Conservation (phyloP, 1,284 basidiomycete species). For the Sphaerobolus stellatus region DNA sequence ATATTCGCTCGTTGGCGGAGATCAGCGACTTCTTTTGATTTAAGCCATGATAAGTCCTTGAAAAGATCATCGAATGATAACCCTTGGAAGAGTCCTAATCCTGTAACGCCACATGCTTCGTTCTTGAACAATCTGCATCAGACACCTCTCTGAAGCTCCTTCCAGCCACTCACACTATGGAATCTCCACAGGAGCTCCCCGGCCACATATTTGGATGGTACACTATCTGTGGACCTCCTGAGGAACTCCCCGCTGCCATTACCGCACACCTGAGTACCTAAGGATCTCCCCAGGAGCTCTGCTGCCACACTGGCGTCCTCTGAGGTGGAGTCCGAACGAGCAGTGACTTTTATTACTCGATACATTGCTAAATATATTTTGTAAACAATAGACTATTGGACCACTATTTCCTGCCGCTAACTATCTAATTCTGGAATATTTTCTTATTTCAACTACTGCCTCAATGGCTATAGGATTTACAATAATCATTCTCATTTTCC, state of each 20-base stretch:
- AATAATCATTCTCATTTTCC: constrained; percentile 65
- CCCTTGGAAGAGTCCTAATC: background rate
- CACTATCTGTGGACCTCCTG: no score
- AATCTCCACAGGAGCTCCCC: no score
- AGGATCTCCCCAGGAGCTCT: no score
- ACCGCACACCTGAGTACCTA: no score
- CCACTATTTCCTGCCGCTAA: constrained; percentile 64
- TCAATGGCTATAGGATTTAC: constrained; percentile 63
- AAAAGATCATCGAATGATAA: background rate
- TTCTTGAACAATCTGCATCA: background rate
- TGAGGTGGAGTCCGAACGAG: no score
- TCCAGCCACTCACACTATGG: no score
- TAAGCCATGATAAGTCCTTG: background rate
- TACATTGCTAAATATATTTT: background rate
- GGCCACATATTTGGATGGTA: no score
- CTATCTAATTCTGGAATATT: constrained; percentile 59
- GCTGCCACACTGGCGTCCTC: no score
- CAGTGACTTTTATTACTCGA: constrained; percentile 17
- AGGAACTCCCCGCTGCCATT: no score
- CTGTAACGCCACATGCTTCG: background rate
- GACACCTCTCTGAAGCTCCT: no score
- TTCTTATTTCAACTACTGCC: constrained; percentile 57
- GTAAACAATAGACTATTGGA: constrained; percentile 48
- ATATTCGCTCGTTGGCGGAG: background rate
- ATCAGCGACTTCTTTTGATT: background rate